Base-by-base conservation (phyloP, 129 eudicot species). In the Helichrysum umbraculigerum region DNA sequence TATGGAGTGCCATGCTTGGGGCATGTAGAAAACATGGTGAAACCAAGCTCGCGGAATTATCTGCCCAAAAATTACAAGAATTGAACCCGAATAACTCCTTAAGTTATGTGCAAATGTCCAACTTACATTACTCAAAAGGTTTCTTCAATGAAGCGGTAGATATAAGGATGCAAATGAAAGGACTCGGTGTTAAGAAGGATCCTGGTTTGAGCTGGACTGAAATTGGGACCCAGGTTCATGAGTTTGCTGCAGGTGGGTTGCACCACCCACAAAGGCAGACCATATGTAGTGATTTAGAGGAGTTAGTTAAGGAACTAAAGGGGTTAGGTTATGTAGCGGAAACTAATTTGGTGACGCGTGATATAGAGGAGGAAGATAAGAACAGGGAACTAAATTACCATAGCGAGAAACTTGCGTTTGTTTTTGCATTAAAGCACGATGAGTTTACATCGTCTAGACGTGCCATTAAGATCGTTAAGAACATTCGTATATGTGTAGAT, bases 181-280 rank as follows among this genome's bases (percentile, higher is more conserved):
- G 84, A 21, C 73, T 68, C 1, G 91, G 98, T 20, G 93, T 88
- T 15, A 86, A 81, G 11, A 92, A 92, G 82, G 85, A 83, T 51
- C 93, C 96, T 22, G 98, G 98, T 71, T 86, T 92, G 83, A 92
- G 98, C 84, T 89, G 98, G 98, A 79, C 83, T 15, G 96, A 92
- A 68, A 56, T 83, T 1, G 86, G 87, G 71, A 83, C 74, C 54
- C 74, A 2, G 74, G 88, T 92, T 17, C 96, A 92, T 59, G 96
- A 92, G 74, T 92, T 92, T 72, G 94, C 85, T 6, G 83, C 94
- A 0, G 97, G 97, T 59, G 95, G 94, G 30, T 12, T 66, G 65
- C 81, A 39, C 34, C 95, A 88, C 77, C 90, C 94, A 4, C 83
- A 84, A 19, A 81, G 87, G 81, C 59, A 81, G 32, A 81, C 82